A percentile compares a stretch with the other conserved stretches of the same genome.
These are phyloP conservation scores for Venturia aucupariae DNA, from an alignment of 2,329 filamentous ascomycete genomes.

Conservation along the genomic window DNA sequence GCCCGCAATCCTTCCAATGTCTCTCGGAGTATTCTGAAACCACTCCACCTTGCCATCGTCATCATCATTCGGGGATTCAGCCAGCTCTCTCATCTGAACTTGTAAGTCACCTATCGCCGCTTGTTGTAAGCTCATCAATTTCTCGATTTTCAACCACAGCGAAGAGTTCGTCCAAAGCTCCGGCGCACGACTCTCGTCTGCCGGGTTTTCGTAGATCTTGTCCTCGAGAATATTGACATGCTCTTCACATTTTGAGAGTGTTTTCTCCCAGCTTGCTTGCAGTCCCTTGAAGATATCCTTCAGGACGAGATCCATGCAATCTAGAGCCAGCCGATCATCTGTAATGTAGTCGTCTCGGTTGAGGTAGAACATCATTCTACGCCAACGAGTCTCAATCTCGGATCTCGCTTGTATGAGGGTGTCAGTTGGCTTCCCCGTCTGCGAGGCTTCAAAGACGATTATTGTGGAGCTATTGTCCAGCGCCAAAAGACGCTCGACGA, in stretches of 20 bases:
- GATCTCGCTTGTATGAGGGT: conserved; percentile 42
- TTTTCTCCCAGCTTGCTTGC: conserved; percentile 36
- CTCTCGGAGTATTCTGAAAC: conserved; percentile 31
- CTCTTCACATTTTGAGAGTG: conserved; percentile 37
- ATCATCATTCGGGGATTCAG: conserved; percentile 25
- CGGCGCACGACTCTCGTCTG: conserved; percentile 43
- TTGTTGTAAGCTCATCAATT: conserved; percentile 41
- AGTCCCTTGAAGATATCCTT: conserved; percentile 42
- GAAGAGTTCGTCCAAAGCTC: conserved; percentile 44
- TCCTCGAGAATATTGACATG: conserved; percentile 43
- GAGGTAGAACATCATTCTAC: conserved; percentile 42
- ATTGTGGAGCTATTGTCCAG: conserved; percentile 43
- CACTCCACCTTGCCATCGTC: conserved; percentile 29
- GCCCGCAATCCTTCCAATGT: conserved; percentile 39
- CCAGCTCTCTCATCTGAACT: conserved; percentile 30
- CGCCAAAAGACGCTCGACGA: conserved; percentile 16
- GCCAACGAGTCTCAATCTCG: conserved; percentile 44
- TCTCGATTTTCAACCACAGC: conserved; percentile 44
- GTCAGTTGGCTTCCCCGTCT: conserved; percentile 38
- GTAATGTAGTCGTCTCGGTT: conserved; percentile 34
- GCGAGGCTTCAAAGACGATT: conserved; percentile 44
- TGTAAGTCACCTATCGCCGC: conserved; percentile 40
- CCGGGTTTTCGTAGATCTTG: conserved; percentile 45
- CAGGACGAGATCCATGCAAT: conserved; percentile 43
- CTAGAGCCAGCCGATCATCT: conserved; percentile 35